Percentiles rank a stretch among this genome's conserved stretches.
These are phyloP conservation scores for Cyclotella cryptica DNA, from an alignment of 108 stramenopile species.

Conservation along the genomic window DNA sequence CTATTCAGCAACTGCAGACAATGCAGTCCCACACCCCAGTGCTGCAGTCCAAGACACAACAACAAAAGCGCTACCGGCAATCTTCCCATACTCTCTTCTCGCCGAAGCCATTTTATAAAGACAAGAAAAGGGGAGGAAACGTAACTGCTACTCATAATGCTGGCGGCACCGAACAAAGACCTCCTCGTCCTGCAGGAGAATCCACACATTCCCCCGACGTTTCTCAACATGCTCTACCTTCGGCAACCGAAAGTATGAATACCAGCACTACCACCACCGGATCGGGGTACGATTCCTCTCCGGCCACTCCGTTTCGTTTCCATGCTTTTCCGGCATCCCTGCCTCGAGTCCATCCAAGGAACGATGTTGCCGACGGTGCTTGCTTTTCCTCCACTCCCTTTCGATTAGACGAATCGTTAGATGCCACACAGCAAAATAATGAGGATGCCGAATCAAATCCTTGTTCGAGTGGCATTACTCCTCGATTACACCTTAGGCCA, in stretches of 20 bases:
- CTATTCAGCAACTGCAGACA: neutral
- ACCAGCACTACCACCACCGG: constrained; percentile 6
- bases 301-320: constrained; percentile 76
- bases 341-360: constrained; percentile 62
- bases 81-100: constrained; percentile 19
- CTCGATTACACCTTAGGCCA: constrained; percentile 20
- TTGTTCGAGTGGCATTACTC: neutral
- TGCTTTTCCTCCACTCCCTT: constrained; percentile 29
- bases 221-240: constrained; percentile 9
- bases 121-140: neutral
- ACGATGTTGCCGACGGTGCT: neutral
- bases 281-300: constrained; percentile 42
- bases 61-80: constrained; percentile 22
- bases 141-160: neutral
- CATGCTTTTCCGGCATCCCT: constrained; percentile 85
- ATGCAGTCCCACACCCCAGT: neutral
- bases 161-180: constrained; percentile 3
- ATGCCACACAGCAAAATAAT: constrained; percentile 5
- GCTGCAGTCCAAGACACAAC: neutral
- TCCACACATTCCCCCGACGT: constrained; percentile 12
- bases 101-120: constrained; percentile 24
- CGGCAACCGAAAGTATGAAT: constrained; percentile 3
- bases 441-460: constrained; percentile 13
- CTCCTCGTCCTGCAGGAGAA: constrained; percentile 5
- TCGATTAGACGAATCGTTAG: constrained; percentile 18